A percentile compares a stretch with the other conserved stretches of the same genome.
Evolutionary conservation across 257 asterid genomes (phyloP).

Genomic region (Mentha longifolia): DNA sequence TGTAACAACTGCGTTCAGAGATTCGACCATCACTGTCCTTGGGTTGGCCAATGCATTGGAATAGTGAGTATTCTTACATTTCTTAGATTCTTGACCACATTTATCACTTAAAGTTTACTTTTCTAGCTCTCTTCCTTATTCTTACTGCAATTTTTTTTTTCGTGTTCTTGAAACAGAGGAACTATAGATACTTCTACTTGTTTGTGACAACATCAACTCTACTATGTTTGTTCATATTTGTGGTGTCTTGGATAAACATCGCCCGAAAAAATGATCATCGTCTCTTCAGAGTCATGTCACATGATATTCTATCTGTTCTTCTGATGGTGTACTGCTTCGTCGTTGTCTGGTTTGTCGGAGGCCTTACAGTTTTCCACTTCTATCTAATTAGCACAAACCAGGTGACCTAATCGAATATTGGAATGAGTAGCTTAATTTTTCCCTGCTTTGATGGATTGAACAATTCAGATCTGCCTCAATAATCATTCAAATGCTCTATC

Average conservation of each 20-base stretch:
- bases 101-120: neutral
- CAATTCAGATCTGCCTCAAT: neutral
- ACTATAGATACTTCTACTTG: constrained; percentile 79
- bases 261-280: constrained; percentile 40
- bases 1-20: constrained; percentile 82
- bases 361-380: constrained; percentile 73
- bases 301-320: constrained; percentile 62
- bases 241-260: constrained; percentile 58
- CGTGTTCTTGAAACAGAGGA: constrained; percentile 58
- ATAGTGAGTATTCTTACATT: constrained; percentile 49
- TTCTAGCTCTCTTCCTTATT: neutral
- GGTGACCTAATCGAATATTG: constrained; percentile 32
- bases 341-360: constrained; percentile 82
- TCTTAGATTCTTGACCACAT: neutral
- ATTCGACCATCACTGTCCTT: constrained; percentile 84
- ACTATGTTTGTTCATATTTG: constrained; percentile 61
- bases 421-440: neutral
- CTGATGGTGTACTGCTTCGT: constrained; percentile 68
- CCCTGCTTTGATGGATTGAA: neutral
- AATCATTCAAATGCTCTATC: neutral
- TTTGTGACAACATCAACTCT: constrained; percentile 72
- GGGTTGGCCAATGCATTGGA: constrained; percentile 93
- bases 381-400: constrained; percentile 71
- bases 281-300: constrained; percentile 50
- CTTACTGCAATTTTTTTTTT: neutral